Evolutionary conservation across 441 rosid genomes (phyloP).

Genomic region (Erodium trifolium): DNA sequence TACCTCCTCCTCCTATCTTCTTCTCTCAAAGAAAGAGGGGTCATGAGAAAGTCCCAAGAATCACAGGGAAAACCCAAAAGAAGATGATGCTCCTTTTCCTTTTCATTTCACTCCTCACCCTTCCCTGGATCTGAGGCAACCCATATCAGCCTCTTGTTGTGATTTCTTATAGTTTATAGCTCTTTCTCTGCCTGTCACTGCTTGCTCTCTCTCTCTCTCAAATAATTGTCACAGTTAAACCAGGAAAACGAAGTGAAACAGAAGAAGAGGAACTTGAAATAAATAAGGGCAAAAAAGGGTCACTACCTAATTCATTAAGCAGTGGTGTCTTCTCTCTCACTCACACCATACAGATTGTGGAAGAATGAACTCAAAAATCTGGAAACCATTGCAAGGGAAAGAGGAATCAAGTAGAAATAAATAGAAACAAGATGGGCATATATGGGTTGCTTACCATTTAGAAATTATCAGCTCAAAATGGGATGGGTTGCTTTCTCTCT

Average conservation of each 20-base stretch:
- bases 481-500: not conserved
- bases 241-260: not conserved
- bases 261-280: too few relatives aligned
- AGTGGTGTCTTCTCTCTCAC: not conserved
- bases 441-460: slow-evolving; percentile 23
- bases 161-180: slow-evolving; percentile 13
- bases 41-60: slow-evolving; percentile 45
- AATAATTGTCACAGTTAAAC: slow-evolving; percentile 26
- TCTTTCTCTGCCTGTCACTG: too few relatives aligned
- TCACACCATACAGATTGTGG: not conserved
- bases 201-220: slow-evolving; percentile 15
- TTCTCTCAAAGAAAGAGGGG: slow-evolving; percentile 23
- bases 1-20: slow-evolving; percentile 5
- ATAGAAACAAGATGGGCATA: not conserved
- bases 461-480: slow-evolving; percentile 21
- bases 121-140: slow-evolving; percentile 70
- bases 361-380: not conserved
- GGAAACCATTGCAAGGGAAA: slow-evolving; percentile 10
- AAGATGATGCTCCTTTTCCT: slow-evolving; percentile 29
- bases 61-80: slow-evolving; percentile 47
- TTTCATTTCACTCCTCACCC: slow-evolving; percentile 22
- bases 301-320: slow-evolving; percentile 28
- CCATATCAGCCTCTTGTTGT: slow-evolving; percentile 34
- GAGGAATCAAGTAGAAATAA: too few relatives aligned
- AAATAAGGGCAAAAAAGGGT: not conserved